phyloP scores from a whole-genome alignment of 2,329 filamentous ascomycete species.

The Sarocladium strictum region DNA sequence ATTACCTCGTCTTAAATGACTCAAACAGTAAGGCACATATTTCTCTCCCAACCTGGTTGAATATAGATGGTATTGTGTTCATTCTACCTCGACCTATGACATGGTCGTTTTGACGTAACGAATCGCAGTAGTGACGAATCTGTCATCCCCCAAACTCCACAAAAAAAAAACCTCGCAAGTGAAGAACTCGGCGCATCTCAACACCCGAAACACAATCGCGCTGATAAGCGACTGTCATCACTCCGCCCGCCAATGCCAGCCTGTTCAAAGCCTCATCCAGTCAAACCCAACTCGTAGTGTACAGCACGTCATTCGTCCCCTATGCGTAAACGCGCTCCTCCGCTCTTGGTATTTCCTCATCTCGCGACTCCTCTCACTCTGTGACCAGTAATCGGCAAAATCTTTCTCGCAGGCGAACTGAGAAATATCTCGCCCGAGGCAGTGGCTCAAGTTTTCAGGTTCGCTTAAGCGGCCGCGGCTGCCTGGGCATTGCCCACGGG shows the following conservation, averaged over 20 bases:
- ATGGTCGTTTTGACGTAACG: neutral
- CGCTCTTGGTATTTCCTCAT: constrained; percentile 5
- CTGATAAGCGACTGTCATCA: neutral
- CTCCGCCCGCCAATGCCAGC: neutral
- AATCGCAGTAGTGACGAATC: neutral
- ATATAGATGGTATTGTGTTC: neutral
- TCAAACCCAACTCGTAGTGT: neutral
- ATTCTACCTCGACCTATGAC: constrained; percentile 1
- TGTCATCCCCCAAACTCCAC: constrained; percentile 3
- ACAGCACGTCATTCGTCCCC: neutral
- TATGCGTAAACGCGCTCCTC: neutral
- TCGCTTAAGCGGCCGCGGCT: constrained; percentile 10
- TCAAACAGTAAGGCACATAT: no score
- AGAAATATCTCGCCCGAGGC: no score
- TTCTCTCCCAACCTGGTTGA: neutral
- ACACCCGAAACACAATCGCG: neutral
- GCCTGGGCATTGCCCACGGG: constrained; percentile 9
- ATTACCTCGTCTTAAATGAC: no score
- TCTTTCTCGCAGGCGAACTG: neutral
- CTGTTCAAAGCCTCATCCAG: neutral
- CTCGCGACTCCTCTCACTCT: neutral
- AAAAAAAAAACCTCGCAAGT: neutral
- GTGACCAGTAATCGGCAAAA: neutral
- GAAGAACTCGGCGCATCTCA: neutral
- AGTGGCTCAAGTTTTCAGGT: no score